These are phyloP conservation scores for Aspergillus piperis DNA, from an alignment of 2,329 filamentous ascomycete species.

Conservation along the genomic window DNA sequence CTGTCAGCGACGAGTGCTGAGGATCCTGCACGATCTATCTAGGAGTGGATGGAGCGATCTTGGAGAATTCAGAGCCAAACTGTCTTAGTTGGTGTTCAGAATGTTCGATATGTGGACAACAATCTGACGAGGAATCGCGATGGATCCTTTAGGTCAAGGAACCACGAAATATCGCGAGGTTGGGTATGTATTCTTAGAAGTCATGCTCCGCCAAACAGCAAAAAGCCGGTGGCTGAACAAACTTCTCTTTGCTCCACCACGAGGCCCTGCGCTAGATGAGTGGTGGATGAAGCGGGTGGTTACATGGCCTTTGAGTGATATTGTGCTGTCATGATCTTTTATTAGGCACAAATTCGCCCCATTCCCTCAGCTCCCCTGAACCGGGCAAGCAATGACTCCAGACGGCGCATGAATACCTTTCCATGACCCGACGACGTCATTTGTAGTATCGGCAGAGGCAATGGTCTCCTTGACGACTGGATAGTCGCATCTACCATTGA, in stretches of 20 bases:
- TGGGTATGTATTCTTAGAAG: constrained; percentile 18
- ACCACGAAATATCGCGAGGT: constrained; percentile 22
- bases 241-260: constrained; percentile 24
- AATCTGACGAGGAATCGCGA: constrained; percentile 2
- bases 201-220: constrained; percentile 3
- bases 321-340: not conserved
- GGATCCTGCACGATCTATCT: constrained; percentile 8
- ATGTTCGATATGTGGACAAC: constrained; percentile 4
- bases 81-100: not conserved
- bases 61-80: not conserved
- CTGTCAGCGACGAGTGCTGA: constrained; percentile 12
- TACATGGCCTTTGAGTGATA: not conserved
- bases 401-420: not conserved
- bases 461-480: constrained; percentile 6
- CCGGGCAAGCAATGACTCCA: not conserved
- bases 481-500: constrained; percentile 1
- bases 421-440: constrained; percentile 3
- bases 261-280: constrained; percentile 9
- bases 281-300: not conserved
- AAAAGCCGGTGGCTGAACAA: constrained; percentile 41
- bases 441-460: not conserved
- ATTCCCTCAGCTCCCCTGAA: not conserved
- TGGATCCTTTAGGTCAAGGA: not conserved
- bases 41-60: constrained; percentile 4
- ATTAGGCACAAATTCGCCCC: not conserved